phyloP scores from a whole-genome alignment of 164 flowering plant species.

The Aristolochia fimbriata region DNA sequence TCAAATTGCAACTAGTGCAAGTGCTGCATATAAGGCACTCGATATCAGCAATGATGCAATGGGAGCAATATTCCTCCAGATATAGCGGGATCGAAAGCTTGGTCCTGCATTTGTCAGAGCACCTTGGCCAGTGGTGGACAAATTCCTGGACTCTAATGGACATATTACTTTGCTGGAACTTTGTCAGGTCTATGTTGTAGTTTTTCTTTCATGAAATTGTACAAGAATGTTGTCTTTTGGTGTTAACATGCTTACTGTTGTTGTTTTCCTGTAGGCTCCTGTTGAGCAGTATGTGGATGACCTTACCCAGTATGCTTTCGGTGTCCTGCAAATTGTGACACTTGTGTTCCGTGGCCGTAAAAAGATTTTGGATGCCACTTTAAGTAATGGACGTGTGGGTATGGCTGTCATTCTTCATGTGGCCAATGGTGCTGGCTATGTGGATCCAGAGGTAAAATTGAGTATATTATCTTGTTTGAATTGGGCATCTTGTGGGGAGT shows the following conservation, averaged over 20 bases:
- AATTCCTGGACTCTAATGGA: constrained; percentile 64
- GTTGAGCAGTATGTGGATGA: constrained; percentile 93
- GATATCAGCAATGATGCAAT: constrained; percentile 90
- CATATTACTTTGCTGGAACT: constrained; percentile 85
- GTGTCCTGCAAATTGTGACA: constrained; percentile 86
- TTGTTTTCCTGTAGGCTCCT: constrained; percentile 86
- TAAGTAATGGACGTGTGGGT: constrained; percentile 86
- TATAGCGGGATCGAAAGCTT: constrained; percentile 90
- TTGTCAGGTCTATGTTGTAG: constrained; percentile 51
- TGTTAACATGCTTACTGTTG: background rate
- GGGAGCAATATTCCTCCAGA: constrained; percentile 74
- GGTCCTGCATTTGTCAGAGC: constrained; percentile 87
- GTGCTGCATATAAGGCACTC: constrained; percentile 91
- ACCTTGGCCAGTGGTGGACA: constrained; percentile 80
- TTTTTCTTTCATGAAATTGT: background rate
- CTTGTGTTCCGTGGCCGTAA: constrained; percentile 76
- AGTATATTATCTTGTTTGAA: too few species aligned
- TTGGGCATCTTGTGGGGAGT: too few species aligned
- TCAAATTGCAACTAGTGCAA: constrained; percentile 50
- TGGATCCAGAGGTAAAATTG: constrained; percentile 69
- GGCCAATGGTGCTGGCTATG: constrained; percentile 56
- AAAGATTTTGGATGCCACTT: constrained; percentile 62
- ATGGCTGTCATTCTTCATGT: constrained; percentile 94
- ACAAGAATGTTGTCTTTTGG: background rate
- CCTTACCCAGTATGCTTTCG: constrained; percentile 95